These are phyloP conservation scores for Theobroma grandiflorum DNA, from an alignment of 441 rosid species.

Conservation along the genomic window DNA sequence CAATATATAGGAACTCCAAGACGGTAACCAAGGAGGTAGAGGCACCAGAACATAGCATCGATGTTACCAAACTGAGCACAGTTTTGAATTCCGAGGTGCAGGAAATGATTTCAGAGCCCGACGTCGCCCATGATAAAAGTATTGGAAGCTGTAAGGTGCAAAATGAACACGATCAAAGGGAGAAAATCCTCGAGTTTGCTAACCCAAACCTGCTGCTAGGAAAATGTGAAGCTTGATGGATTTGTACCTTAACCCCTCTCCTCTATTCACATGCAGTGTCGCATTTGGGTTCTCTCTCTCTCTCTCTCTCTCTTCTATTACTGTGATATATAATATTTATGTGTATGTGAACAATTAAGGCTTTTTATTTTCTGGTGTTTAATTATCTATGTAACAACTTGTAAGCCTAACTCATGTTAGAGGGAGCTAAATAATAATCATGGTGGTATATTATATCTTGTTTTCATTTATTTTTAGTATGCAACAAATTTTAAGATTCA, in stretches of 20 bases:
- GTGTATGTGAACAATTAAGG: background rate
- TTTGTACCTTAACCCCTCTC: background rate
- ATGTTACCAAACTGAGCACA: constrained; percentile 33
- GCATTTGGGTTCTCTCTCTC: background rate
- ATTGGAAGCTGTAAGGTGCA: background rate
- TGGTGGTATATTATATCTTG: background rate
- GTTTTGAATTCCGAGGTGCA: background rate
- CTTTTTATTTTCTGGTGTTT: background rate
- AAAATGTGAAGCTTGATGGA: constrained; percentile 26
- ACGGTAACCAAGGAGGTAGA: constrained; percentile 28
- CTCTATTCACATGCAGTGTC: background rate
- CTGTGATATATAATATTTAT: background rate
- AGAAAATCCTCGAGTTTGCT: constrained; percentile 4
- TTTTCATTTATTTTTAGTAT: too few relatives aligned
- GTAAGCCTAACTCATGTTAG: background rate
- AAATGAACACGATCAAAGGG: background rate
- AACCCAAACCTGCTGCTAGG: constrained; percentile 6
- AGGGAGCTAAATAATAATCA: background rate
- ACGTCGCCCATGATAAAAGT: background rate
- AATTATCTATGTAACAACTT: background rate
- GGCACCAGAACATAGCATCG: constrained; percentile 42
- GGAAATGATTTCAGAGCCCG: background rate
- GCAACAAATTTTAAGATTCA: too few relatives aligned
- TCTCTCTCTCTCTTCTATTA: background rate
- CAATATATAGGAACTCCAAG: constrained; percentile 43